A percentile compares a stretch with the other conserved stretches of the same genome.
phyloP scores from a whole-genome alignment of 495 filamentous ascomycete species.

The Echria macrotheca region DNA sequence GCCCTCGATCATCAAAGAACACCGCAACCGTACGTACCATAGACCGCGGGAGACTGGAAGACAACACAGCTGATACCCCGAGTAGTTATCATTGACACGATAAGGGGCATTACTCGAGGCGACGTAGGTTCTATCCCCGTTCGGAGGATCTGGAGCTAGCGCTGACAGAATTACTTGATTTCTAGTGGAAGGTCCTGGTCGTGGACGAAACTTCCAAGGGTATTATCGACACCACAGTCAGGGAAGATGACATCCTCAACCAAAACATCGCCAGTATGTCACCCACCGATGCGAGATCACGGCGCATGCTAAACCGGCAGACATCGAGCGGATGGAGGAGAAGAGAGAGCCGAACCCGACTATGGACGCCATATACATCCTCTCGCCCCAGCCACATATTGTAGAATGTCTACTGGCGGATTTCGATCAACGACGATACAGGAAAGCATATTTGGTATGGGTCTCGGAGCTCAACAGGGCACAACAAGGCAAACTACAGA shows the following conservation, averaged over 20 bases:
- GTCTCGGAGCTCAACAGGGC: conserved; percentile 47
- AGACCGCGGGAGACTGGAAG: neutral
- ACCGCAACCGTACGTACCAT: conserved; percentile 25
- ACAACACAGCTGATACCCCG: neutral
- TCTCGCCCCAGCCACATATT: conserved; percentile 77
- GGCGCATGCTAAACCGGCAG: conserved; percentile 38
- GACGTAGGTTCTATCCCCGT: conserved; percentile 38
- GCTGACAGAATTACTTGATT: neutral
- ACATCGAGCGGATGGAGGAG: conserved; percentile 88
- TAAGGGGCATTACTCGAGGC: conserved; percentile 49
- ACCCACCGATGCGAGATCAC: neutral
- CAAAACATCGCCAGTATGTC: conserved; percentile 85
- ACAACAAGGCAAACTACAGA: conserved; percentile 38
- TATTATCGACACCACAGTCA: conserved; percentile 80
- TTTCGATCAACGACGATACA: conserved; percentile 75
- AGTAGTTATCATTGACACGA: conserved; percentile 43
- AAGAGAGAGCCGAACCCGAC: conserved; percentile 69
- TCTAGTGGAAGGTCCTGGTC: conserved; percentile 92
- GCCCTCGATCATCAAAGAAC: conserved; percentile 33
- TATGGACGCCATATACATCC: conserved; percentile 91
- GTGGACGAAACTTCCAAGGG: conserved; percentile 73
- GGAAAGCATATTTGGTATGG: conserved; percentile 74
- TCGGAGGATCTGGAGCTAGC: neutral
- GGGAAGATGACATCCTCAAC: conserved; percentile 92
- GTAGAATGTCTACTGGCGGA: conserved; percentile 92